Conservation (phyloP, 768 basidiomycete genomes). For the Heimioporus sp. region DNA sequence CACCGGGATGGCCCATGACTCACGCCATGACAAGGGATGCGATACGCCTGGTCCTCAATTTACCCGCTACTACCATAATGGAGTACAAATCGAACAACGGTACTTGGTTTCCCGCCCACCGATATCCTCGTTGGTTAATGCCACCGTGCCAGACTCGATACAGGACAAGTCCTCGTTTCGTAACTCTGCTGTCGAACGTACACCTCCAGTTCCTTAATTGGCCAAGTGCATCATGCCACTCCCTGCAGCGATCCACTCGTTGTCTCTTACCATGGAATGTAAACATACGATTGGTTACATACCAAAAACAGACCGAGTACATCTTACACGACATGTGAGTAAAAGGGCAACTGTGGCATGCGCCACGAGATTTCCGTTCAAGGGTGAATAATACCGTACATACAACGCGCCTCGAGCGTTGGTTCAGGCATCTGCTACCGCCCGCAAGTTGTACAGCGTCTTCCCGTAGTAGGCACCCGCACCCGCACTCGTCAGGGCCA, state of each 20-base stretch:
- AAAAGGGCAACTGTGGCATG: neutral
- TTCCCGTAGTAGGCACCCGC: slow-evolving; percentile 70
- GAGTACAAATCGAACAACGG: slow-evolving; percentile 96
- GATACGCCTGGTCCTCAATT: slow-evolving; percentile 69
- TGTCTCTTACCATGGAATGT: slow-evolving; percentile 1
- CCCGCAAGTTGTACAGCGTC: slow-evolving; percentile 42
- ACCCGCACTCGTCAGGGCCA: slow-evolving; percentile 60
- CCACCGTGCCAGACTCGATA: slow-evolving; percentile 64
- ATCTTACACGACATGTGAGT: slow-evolving; percentile 3
- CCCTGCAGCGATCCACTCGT: neutral
- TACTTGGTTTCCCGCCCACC: slow-evolving; percentile 19
- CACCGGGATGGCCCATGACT: neutral
- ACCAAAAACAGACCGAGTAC: slow-evolving; percentile 10
- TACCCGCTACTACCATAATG: slow-evolving; percentile 78
- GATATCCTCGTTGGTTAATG: neutral
- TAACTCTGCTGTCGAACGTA: slow-evolving; percentile 54
- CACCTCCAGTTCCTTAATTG: slow-evolving; percentile 24
- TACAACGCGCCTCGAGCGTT: neutral
- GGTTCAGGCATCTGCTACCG: slow-evolving; percentile 13
- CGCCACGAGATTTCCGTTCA: neutral
- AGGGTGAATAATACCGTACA: slow-evolving; percentile 12
- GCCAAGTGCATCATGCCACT: neutral
- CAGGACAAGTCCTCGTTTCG: slow-evolving; percentile 87
- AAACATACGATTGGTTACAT: neutral
- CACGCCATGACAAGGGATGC: slow-evolving; percentile 57